Conservation (phyloP, 2,329 filamentous ascomycete genomes). For the Endocalyx cinctus region DNA sequence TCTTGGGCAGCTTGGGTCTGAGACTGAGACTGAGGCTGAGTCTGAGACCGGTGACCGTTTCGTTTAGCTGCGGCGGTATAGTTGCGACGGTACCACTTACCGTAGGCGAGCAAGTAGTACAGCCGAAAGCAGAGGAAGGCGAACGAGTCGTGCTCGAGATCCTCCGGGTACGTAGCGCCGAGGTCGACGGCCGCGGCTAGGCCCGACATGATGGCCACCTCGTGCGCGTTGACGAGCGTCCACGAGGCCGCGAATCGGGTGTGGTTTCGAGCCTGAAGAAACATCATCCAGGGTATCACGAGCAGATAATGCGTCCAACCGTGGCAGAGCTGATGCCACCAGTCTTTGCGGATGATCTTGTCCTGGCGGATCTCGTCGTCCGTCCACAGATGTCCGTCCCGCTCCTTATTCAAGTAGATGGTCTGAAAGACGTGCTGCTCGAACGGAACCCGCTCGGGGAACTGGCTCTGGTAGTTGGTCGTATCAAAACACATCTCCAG, state of each 20-base stretch:
- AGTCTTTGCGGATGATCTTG: slow-evolving; percentile 53
- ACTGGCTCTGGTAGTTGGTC: slow-evolving; percentile 55
- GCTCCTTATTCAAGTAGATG: slow-evolving; percentile 54
- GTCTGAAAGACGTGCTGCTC: slow-evolving; percentile 36
- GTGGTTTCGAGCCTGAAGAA: slow-evolving; percentile 56
- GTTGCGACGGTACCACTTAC: slow-evolving; percentile 52
- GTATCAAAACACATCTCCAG: slow-evolving; percentile 52
- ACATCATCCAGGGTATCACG: slow-evolving; percentile 62
- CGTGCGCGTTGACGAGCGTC: slow-evolving; percentile 65
- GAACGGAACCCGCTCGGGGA: slow-evolving; percentile 44
- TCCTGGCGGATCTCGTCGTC: slow-evolving; percentile 47
- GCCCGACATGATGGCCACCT: slow-evolving; percentile 63
- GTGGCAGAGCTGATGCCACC: slow-evolving; percentile 61
- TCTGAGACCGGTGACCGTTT: too few relatives aligned
- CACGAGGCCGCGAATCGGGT: slow-evolving; percentile 60
- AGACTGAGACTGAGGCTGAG: slow-evolving; percentile 15
- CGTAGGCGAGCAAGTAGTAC: slow-evolving; percentile 58
- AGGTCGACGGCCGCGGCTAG: slow-evolving; percentile 65
- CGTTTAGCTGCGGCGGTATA: too few relatives aligned
- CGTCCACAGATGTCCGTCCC: slow-evolving; percentile 50
- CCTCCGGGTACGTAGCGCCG: slow-evolving; percentile 59
- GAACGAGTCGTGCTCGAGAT: slow-evolving; percentile 58
- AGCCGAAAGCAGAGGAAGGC: slow-evolving; percentile 56
- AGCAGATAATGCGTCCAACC: slow-evolving; percentile 54
- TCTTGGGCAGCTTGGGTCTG: slow-evolving; percentile 34